Conservation (phyloP, 352 stramenopile species). For the Aphanomyces cochlioides region DNA sequence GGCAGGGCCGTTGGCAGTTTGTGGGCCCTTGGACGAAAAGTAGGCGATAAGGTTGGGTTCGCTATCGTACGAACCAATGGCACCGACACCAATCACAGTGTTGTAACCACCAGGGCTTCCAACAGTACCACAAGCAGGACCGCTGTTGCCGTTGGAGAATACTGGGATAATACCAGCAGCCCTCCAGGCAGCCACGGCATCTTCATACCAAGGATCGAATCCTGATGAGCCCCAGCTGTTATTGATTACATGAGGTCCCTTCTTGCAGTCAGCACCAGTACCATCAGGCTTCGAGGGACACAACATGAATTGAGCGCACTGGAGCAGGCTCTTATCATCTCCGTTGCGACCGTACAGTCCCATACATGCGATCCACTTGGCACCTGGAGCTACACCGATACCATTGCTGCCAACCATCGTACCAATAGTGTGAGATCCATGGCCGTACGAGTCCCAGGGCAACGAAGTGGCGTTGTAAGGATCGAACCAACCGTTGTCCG, state of each 20-base stretch:
- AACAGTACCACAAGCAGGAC: conserved; percentile 35
- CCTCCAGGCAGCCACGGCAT: conserved; percentile 36
- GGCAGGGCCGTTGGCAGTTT: conserved; percentile 33
- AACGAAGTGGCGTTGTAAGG: conserved; percentile 28
- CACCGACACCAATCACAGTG: conserved; percentile 34
- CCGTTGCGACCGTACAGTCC: conserved; percentile 31
- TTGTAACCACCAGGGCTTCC: conserved; percentile 36
- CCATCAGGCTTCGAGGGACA: conserved; percentile 30
- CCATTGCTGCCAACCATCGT: conserved; percentile 36
- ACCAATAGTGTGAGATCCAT: conserved; percentile 40
- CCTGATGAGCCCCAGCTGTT: conserved; percentile 38
- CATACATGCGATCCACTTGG: conserved; percentile 39
- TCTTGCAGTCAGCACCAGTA: conserved; percentile 36
- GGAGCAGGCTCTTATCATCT: conserved; percentile 31
- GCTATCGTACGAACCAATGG: conserved; percentile 42
- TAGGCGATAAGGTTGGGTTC: conserved; percentile 37
- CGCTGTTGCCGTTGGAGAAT: conserved; percentile 40
- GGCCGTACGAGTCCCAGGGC: conserved; percentile 34
- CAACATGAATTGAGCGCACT: conserved; percentile 37
- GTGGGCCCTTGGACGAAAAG: conserved; percentile 38
- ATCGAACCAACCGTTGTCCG: conserved; percentile 49
- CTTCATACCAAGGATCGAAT: conserved; percentile 31
- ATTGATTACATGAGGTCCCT: conserved; percentile 41
- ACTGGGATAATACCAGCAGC: conserved; percentile 40
- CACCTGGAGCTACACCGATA: conserved; percentile 33